phyloP scores from a whole-genome alignment of 116 monocot species.

The Papilionanthe hybrid region DNA sequence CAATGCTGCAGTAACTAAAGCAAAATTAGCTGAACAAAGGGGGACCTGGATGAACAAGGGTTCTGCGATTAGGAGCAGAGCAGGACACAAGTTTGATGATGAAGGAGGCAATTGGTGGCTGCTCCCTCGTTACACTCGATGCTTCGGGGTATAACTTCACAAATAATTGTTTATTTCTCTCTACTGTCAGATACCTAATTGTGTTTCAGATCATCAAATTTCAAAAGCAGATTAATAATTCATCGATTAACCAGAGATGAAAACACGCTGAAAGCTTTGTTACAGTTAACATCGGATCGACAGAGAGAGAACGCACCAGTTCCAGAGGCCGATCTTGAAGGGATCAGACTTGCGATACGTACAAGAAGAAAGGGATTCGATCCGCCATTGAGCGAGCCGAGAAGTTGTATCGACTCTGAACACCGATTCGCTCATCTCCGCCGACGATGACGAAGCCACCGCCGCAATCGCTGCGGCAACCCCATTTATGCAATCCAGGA shows the following conservation, averaged over 20 bases:
- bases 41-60: conserved; percentile 74
- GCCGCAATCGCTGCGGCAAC: conserved; percentile 47
- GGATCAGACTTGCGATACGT: conserved; percentile 82
- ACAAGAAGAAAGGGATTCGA: conserved; percentile 53
- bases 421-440: conserved; percentile 68
- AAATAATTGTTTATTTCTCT: conserved; percentile 68
- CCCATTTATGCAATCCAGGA: conserved; percentile 81
- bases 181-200: conserved; percentile 70
- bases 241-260: neutral
- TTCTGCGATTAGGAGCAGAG: conserved; percentile 43
- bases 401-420: conserved; percentile 61
- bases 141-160: conserved; percentile 75
- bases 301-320: conserved; percentile 38
- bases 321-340: conserved; percentile 85
- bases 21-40: neutral
- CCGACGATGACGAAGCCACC: conserved; percentile 24
- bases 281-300: neutral
- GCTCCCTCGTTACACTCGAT: conserved; percentile 53
- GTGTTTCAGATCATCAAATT: neutral
- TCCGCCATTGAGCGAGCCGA: conserved; percentile 77
- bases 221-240: no score
- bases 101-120: conserved; percentile 85
- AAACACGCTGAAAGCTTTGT: neutral
- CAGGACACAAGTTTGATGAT: conserved; percentile 56
- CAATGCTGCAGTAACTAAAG: neutral